phyloP scores from a whole-genome alignment of 352 stramenopile species.

The Aphanomyces astaci region DNA sequence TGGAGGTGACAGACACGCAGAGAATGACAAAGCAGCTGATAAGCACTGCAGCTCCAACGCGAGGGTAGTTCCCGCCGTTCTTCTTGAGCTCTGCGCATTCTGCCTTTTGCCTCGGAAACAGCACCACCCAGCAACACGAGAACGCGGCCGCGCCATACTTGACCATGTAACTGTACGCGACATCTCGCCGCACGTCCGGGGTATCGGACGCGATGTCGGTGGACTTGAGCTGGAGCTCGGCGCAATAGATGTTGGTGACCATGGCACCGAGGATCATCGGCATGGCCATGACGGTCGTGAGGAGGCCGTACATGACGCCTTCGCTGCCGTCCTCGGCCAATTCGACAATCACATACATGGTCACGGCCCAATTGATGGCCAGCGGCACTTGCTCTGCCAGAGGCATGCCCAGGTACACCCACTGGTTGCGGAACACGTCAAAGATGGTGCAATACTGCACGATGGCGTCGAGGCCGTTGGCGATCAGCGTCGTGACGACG shows the following conservation, averaged over 20 bases:
- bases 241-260: conserved; percentile 38
- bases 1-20: conserved; percentile 43
- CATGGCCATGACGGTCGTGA: conserved; percentile 46
- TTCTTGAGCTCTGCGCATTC: neutral
- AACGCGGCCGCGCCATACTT: conserved; percentile 26
- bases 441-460: conserved; percentile 36
- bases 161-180: conserved; percentile 37
- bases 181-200: conserved; percentile 30
- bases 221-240: conserved; percentile 33
- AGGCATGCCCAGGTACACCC: conserved; percentile 51
- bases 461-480: conserved; percentile 36
- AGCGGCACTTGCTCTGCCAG: conserved; percentile 42
- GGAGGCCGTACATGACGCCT: conserved; percentile 43
- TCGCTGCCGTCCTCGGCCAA: conserved; percentile 48
- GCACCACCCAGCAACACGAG: neutral
- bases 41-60: neutral
- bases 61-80: conserved; percentile 3
- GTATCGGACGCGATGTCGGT: conserved; percentile 34
- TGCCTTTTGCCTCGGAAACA: conserved; percentile 9
- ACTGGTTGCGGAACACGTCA: conserved; percentile 49
- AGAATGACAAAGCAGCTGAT: conserved; percentile 22
- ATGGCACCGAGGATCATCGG: conserved; percentile 37
- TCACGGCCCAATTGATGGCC: conserved; percentile 42
- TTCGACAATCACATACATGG: conserved; percentile 51
- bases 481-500: conserved; percentile 31